Evolutionary conservation across 352 stramenopile genomes (phyloP).

Genomic region (Phytophthora europaea): DNA sequence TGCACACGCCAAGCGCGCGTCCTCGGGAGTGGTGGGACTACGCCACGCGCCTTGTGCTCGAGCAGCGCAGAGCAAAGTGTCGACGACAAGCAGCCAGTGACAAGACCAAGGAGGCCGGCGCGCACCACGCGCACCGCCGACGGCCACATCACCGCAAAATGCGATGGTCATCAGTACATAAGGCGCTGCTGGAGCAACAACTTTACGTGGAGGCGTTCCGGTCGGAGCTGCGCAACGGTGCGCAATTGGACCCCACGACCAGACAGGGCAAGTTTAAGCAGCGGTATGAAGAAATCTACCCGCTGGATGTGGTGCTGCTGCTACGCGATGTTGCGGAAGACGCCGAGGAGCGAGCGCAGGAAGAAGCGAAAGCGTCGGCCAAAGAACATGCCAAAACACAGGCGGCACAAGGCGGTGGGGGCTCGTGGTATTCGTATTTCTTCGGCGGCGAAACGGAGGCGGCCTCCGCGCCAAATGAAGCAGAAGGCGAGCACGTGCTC

Average conservation of each 20-base stretch:
- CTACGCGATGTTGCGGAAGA: constrained; percentile 74
- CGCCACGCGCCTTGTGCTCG: constrained; percentile 54
- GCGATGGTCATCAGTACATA: constrained; percentile 72
- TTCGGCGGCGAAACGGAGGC: constrained; percentile 53
- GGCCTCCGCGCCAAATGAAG: constrained; percentile 9
- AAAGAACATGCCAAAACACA: constrained; percentile 27
- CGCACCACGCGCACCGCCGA: constrained; percentile 13
- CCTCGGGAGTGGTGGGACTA: constrained; percentile 88
- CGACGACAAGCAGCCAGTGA: constrained; percentile 16
- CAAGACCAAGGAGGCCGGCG: constrained; percentile 1
- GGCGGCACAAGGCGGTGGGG: constrained; percentile 32
- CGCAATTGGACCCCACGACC: constrained; percentile 46
- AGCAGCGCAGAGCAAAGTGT: constrained; percentile 42
- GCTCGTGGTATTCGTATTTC: constrained; percentile 88
- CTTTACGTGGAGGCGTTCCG: constrained; percentile 72
- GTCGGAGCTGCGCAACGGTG: constrained; percentile 53
- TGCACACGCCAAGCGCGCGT: constrained; percentile 48
- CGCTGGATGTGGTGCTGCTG: constrained; percentile 73
- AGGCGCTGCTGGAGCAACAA: constrained; percentile 60
- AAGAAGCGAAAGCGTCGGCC: constrained; percentile 40
- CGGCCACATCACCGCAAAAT: constrained; percentile 41
- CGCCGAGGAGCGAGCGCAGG: constrained; percentile 50
- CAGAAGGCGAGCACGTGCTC: constrained; percentile 56
- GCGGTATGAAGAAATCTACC: constrained; percentile 71
- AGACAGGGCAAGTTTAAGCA: constrained; percentile 56